These are phyloP conservation scores for Paecilomyces dactylethromorphus DNA, from an alignment of 2,329 filamentous ascomycete genomes.

Conservation along the genomic window DNA sequence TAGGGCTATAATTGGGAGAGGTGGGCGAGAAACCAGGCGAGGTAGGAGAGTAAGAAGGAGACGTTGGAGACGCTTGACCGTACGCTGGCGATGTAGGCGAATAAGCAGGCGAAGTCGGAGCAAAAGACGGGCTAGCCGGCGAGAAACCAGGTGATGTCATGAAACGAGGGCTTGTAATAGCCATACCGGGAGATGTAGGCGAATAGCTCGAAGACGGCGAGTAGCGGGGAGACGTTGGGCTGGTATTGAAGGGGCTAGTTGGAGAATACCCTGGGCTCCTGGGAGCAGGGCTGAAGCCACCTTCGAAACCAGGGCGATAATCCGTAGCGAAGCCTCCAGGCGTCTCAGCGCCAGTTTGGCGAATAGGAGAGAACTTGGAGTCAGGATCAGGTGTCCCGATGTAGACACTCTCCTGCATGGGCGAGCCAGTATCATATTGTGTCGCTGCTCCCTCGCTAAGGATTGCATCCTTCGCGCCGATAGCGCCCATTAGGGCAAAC, in stretches of 20 bases:
- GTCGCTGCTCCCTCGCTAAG: constrained; percentile 77
- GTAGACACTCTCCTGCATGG: constrained; percentile 54
- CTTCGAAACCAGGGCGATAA: constrained; percentile 61
- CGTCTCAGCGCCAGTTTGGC: constrained; percentile 58
- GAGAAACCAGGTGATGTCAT: constrained; percentile 49
- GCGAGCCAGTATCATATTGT: constrained; percentile 74
- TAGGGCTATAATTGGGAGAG: constrained; percentile 55
- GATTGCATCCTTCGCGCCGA: constrained; percentile 67
- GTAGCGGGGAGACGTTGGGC: constrained; percentile 62
- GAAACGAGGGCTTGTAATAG: constrained; percentile 51
- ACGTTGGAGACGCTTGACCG: constrained; percentile 60
- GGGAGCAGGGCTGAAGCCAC: constrained; percentile 59
- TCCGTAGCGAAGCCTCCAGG: constrained; percentile 57
- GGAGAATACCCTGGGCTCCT: constrained; percentile 62
- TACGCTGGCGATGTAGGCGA: constrained; percentile 69
- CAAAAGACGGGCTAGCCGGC: constrained; percentile 48
- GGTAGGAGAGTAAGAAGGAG: constrained; percentile 47
- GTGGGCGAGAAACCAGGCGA: constrained; percentile 53
- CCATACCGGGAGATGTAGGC: constrained; percentile 65
- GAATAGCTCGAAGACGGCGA: constrained; percentile 61
- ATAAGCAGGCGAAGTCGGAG: constrained; percentile 57
- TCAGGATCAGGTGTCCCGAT: constrained; percentile 58
- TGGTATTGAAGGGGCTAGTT: constrained; percentile 70
- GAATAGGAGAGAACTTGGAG: constrained; percentile 65
- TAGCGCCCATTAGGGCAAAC: constrained; percentile 72